A percentile compares a stretch with the other conserved stretches of the same genome.
Evolutionary conservation across 805 yeast genomes (phyloP).

Genomic region (Candida silvicultrix): DNA sequence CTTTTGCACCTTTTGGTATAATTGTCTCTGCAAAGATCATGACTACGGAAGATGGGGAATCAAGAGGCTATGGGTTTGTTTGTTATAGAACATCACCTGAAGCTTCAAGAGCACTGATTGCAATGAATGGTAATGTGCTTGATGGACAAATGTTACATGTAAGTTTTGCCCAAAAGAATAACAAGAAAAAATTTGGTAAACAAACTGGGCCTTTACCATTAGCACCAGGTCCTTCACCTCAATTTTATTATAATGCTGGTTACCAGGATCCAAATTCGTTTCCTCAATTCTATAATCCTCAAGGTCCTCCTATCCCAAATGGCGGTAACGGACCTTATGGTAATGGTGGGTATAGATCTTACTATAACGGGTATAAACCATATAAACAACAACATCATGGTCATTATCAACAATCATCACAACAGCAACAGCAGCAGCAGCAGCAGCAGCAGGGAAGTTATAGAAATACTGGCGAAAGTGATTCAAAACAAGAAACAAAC

Average conservation of each 20-base stretch:
- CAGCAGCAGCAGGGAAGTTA: no score
- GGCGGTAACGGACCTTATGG: background rate
- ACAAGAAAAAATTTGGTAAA: conserved; percentile 33
- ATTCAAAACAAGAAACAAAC: no score
- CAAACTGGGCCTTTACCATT: background rate
- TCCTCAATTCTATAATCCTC: background rate
- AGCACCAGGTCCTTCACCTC: background rate
- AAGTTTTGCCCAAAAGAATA: conserved; percentile 67
- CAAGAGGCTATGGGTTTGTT: conserved; percentile 76
- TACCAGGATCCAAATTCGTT: background rate
- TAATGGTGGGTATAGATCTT: background rate
- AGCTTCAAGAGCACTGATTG: conserved; percentile 60
- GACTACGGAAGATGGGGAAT: conserved; percentile 32
- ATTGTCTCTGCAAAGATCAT: conserved; percentile 47
- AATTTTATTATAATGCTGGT: background rate
- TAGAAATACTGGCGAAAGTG: no score
- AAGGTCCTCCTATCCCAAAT: background rate
- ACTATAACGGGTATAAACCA: background rate
- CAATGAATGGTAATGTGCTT: conserved; percentile 52
- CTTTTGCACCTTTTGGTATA: conserved; percentile 40
- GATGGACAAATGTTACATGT: conserved; percentile 52
- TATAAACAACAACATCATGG: background rate
- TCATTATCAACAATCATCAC: no score
- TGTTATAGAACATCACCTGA: conserved; percentile 55
- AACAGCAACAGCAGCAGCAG: no score